phyloP scores from a whole-genome alignment of 1,284 basidiomycete genomes.

The Cronartium quercuum region DNA sequence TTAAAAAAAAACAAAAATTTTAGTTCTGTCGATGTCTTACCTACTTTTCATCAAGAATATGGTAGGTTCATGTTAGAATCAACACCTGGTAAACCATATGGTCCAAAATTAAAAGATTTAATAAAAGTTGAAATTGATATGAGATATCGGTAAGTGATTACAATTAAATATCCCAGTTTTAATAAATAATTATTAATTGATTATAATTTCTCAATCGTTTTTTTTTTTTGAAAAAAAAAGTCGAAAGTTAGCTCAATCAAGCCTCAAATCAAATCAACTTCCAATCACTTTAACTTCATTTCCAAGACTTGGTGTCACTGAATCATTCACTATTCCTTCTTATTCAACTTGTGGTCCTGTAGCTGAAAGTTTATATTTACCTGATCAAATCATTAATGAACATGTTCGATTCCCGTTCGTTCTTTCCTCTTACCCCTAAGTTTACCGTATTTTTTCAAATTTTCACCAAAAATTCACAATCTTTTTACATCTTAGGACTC shows the following conservation, averaged over 20 bases:
- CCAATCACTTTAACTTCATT: conserved; percentile 94
- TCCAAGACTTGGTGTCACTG: conserved; percentile 79
- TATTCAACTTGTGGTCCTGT: conserved; percentile 69
- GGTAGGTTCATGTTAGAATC: conserved; percentile 98
- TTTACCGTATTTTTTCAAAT: background rate
- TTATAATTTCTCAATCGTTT: background rate
- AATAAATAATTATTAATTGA: background rate
- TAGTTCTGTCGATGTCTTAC: conserved; percentile 61
- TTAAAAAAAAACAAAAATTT: background rate
- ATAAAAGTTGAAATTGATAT: conserved; percentile 89
- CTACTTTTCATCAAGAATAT: conserved; percentile 97
- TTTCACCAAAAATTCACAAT: conserved; percentile 7
- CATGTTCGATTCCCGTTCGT: conserved; percentile 94
- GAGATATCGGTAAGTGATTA: conserved; percentile 64
- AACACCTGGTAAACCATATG: conserved; percentile 90
- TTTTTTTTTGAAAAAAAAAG: conserved; percentile 51
- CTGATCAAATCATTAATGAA: conserved; percentile 91
- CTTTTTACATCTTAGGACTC: conserved; percentile 59
- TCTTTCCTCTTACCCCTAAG: conserved; percentile 3
- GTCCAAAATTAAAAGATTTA: conserved; percentile 74
- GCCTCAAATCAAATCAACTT: conserved; percentile 77
- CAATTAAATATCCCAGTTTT: conserved; percentile 4
- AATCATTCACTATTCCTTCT: conserved; percentile 83
- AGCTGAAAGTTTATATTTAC: conserved; percentile 86
- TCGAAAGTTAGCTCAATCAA: conserved; percentile 72